Base-by-base conservation (phyloP, 371 early-diverging fungal species). In the Dinochytrium kinnereticum region DNA sequence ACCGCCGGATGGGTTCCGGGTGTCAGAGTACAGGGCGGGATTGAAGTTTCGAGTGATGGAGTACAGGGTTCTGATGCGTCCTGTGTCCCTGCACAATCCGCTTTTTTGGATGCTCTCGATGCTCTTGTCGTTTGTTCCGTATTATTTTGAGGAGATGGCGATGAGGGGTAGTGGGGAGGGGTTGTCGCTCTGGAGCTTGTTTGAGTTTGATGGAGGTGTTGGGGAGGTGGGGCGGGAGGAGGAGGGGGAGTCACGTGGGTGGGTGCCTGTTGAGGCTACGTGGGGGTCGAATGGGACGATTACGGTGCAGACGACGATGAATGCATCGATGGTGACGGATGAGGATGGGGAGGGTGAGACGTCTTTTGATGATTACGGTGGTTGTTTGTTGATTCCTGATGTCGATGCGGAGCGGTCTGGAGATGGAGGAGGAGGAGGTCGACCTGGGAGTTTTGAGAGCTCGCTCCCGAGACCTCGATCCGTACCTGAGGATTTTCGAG, bases 61-160 rank as follows among this genome's bases (percentile, higher is more conserved):
- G 39, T 81, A 73, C 59, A 59, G 88, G 44, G 92, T 95, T 15
- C 77, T 92, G 15, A 81, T 81, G 13, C 31, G 85, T 91, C 49
- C 91, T 21, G 91, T 97, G 3, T 93, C 95, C 26, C 93, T 96
- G 81, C 95, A 95, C 73, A 92, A 95, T 76, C 96, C 96, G 0
- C 81, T 98, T 13, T n/a, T 61, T 10, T 61, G 61, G 61, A 61
- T 61, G 61, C 30, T 61, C 34, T 61, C 61, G 31, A 61, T 61
- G 61, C 36, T 61, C 7, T 61, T 37, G 31, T 15, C 61, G 34
- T 34, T 13, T 61, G 37, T 61, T 10, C 61, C 61, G 17, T 61
- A 34, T 37, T 61, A 61, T 34, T 61, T 61, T 17, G 36, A 34
- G 5, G 61, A 61, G 37, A 7, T 61, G n/a, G 31, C 30, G 15